Evolutionary conservation across 1,284 basidiomycete genomes (phyloP), one percentile per base, ranked within the genome.

Genomic region (Tremellales sp.): DNA sequence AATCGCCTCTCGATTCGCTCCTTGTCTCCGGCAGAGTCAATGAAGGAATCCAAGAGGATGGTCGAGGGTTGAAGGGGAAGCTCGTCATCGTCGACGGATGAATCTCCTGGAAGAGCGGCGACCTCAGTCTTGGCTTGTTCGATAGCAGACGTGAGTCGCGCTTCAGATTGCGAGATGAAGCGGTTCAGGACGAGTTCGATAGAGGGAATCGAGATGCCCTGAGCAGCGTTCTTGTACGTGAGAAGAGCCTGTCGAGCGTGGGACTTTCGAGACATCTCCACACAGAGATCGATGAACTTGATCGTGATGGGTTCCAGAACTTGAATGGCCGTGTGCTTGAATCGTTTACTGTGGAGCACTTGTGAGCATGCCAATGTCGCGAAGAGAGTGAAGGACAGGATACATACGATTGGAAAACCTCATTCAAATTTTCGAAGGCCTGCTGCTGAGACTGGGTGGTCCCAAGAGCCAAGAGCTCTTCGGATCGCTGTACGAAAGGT

Each of bases 301-400:
- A 91, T 75, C 80, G 97, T 87, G 74, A 98, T 97, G 51, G 95
- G 95, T 73, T 98, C 94, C 46, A 98, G 82, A 8, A 87, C 84
- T 5, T 83, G 76, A 31, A 97, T 77, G 1, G 93, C 89, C 0
- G 92, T 95, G 50, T 87, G 85, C 61, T 92, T 83, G 79, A 98
- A 97, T 48, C 89, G 84, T 76, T 97, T 97, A 18, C 70, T 72
- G 51, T 16, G 25, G 14, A 10, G 24, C 9, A 26, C 22, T 19
- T 21, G 33, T 19, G 13, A 19, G n/a, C 13, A 12, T n/a, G n/a
- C n/a, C n/a, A n/a, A n/a, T n/a, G n/a, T n/a, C n/a, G n/a, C n/a
- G n/a, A n/a, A n/a, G n/a, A 10, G 21, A 8, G 14, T 40, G 12
- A 18, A 32, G 10, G 26, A 2, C 14, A 12, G 10, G 12, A 36